A percentile compares a stretch with the other conserved stretches of the same genome.
Evolutionary conservation across 2,329 filamentous ascomycete species (phyloP).

Genomic region (Penicillium occitanis): DNA sequence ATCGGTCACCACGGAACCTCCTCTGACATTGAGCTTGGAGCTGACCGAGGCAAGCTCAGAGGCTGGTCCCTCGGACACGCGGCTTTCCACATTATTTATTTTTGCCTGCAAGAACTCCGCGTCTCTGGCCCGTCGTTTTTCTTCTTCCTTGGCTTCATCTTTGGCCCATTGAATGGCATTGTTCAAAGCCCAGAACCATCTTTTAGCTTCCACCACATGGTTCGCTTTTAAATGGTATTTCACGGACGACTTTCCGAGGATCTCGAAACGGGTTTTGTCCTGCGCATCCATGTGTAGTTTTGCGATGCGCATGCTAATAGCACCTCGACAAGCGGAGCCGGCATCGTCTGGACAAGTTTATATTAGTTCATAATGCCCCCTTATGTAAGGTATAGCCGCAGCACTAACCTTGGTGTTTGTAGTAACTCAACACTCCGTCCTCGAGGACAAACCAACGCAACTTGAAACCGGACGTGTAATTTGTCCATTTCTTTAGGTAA

Average conservation of each 20-base stretch:
- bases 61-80: slow-evolving; percentile 43
- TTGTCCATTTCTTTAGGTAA: slow-evolving; percentile 99
- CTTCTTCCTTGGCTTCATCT: slow-evolving; percentile 90
- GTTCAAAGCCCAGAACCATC: slow-evolving; percentile 98
- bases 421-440: slow-evolving; percentile 96
- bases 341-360: slow-evolving; percentile 69
- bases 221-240: slow-evolving; percentile 98
- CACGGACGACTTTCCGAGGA: slow-evolving; percentile 95
- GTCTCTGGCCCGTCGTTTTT: slow-evolving; percentile 70
- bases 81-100: slow-evolving; percentile 65
- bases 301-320: slow-evolving; percentile 98
- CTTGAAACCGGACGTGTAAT: slow-evolving; percentile 96
- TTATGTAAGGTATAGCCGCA: not conserved
- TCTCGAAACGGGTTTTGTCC: slow-evolving; percentile 97
- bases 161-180: slow-evolving; percentile 99
- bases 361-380: slow-evolving; percentile 4
- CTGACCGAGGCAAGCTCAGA: slow-evolving; percentile 27
- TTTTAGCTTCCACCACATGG: slow-evolving; percentile 95
- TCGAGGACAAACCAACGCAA: slow-evolving; percentile 96
- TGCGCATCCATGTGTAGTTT: slow-evolving; percentile 93
- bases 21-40: slow-evolving; percentile 38
- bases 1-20: slow-evolving; percentile 38
- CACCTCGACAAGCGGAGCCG: slow-evolving; percentile 90
- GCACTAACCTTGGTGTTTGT: slow-evolving; percentile 78
- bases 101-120: slow-evolving; percentile 78